Evolutionary conservation across 1,284 basidiomycete genomes (phyloP), one percentile per base, ranked within the genome.

Genomic region (Puccinia hordei): DNA sequence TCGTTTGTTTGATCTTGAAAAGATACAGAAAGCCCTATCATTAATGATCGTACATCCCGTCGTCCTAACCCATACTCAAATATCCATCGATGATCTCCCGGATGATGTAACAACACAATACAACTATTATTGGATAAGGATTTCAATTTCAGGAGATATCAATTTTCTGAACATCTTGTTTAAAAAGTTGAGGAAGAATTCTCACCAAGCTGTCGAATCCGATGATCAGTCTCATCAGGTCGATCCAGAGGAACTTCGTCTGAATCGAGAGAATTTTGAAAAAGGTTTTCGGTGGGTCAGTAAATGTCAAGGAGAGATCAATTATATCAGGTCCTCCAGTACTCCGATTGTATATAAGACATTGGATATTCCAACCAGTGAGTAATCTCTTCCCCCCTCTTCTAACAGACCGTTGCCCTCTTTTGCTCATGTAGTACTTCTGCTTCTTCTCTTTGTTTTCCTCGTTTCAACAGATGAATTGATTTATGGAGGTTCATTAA

Each of bases 261-360:
- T 13, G 79, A 71, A 49, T 24, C n/a, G 2, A 66, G 81, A 22
- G 82, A 83, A 30, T 61, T 35, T 82, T 13, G 41, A 22, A 1
- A 71, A 83, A 30, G 85, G 84, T 9, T 84, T 83, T 81, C 82
- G 83, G 51, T 86, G 83, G 82, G 80, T 84, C 33, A 85, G 84
- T n/a, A 82, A 82, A 0, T 86, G 85, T 74, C 82, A 83, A 74
- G 82, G 82, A 1, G 85, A 86, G 68, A 80, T 83, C 75, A 86
- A 86, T 73, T 83, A 83, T 33, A 66, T 86, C 1, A 75, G 84
- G 13, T 82, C 83, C 3, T 84, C 84, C 35, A 85, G 85, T 57
- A 84, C 84, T 6, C 84, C 83, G 0, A 81, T 86, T 24, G 86
- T 86, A 0, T 86, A 82, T 53, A 83, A 84, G 30, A 82, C 84